Conservation (phyloP, 768 basidiomycete species). For the Lactarius pseudohatsudake region DNA sequence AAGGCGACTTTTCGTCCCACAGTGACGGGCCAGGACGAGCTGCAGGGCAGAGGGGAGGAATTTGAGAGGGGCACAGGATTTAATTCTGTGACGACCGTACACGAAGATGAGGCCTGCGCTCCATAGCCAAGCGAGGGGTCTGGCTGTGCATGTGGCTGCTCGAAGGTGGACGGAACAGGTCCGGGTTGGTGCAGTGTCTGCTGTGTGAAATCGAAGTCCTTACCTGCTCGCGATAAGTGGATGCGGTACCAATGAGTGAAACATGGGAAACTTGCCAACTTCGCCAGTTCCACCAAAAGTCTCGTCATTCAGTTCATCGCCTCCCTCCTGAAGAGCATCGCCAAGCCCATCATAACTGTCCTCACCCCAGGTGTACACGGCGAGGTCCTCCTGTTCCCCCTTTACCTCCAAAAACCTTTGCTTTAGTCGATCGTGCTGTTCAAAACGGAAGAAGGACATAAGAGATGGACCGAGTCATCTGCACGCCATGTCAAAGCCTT, state of each 20-base stretch:
- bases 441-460: constrained; percentile 85
- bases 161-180: not conserved
- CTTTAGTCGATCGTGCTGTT: constrained; percentile 53
- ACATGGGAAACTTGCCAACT: constrained; percentile 61
- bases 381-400: constrained; percentile 71
- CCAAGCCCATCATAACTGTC: constrained; percentile 89
- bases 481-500: constrained; percentile 3
- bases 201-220: constrained; percentile 86
- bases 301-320: constrained; percentile 94
- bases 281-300: constrained; percentile 78
- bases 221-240: constrained; percentile 49
- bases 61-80: constrained; percentile 33
- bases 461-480: constrained; percentile 17
- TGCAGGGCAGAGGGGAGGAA: constrained; percentile 38
- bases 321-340: constrained; percentile 82
- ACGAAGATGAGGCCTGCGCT: constrained; percentile 29
- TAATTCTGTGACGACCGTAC: constrained; percentile 34
- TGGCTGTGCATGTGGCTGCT: constrained; percentile 6
- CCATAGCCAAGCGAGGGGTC: constrained; percentile 21
- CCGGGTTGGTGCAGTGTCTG: constrained; percentile 36
- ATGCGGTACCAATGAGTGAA: not conserved
- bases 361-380: constrained; percentile 91
- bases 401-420: constrained; percentile 49
- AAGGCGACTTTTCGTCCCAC: constrained; percentile 80
- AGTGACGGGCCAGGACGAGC: constrained; percentile 64